Evolutionary conservation across 495 filamentous ascomycete species (phyloP), one percentile per base, ranked within the genome.

Genomic region (Paragyromitra xinjiangensis): DNA sequence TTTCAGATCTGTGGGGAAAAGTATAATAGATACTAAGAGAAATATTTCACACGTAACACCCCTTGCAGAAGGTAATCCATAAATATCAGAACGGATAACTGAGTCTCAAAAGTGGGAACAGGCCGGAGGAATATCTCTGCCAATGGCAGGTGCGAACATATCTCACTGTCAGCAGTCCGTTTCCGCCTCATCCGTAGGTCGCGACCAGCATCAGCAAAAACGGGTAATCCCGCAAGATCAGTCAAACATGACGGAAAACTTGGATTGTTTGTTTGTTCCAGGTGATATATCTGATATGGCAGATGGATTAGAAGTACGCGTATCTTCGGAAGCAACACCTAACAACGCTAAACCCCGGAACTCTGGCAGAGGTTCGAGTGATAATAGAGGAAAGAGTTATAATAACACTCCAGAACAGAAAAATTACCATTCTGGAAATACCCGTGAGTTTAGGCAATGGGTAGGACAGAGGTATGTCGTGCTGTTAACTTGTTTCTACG

Each of bases 381-480:
- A 34, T 69, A 19, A 58, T 2, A 39, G 42, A 22, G 14, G 51
- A 37, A 42, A 14, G 39, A 16, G 34, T 61, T 14, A 58, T n/a
- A 45, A 44, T 45, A 39, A 14, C 22, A 3, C 40, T 12, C 24
- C 11, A 26, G n/a, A 14, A 26, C 12, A 39, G 45, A 22, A 9
- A 19, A 11, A 44, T 24, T 26, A 64, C 29, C 19, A n/a, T 24
- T 39, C 14, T 34, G 7, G 24, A 26, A 55, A 11, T 70, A 3
- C 24, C 55, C 24, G 26, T 6, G 55, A 62, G 26, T 61, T 70
- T 50, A 61, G 67, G 11, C 53, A 48, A 37, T 70, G 67, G 55
- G 8, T 55, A 6, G 55, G 48, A 24, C 67, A 70, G 55, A 70
- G 67, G 67, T 70, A 70, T 34, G n/a, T 58, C 14, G 26, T 62